These are phyloP conservation scores for Ogataea trehalophila DNA, from an alignment of 805 yeast genomes.

Conservation along the genomic window DNA sequence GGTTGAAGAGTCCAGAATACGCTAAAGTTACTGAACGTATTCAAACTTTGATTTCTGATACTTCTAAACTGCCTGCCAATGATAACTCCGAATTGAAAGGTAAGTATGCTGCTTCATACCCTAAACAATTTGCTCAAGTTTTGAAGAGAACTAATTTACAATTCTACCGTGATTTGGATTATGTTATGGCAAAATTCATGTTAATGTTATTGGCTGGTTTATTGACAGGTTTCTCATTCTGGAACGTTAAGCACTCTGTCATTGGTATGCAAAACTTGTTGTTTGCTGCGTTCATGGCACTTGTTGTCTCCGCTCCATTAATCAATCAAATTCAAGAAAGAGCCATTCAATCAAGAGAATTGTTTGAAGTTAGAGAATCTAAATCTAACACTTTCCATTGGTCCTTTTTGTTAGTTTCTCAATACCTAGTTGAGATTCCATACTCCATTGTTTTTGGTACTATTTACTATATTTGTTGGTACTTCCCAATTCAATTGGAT, in stretches of 20 bases:
- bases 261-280: conserved; percentile 58
- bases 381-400: conserved; percentile 72
- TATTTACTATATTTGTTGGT: conserved; percentile 38
- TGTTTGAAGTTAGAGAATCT: conserved; percentile 67
- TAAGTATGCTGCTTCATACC: conserved; percentile 44
- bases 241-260: conserved; percentile 46
- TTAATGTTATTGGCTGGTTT: conserved; percentile 37
- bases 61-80: conserved; percentile 6
- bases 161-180: conserved; percentile 45
- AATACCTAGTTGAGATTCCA: conserved; percentile 55
- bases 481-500: conserved; percentile 33
- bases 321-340: conserved; percentile 61
- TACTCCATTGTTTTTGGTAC: conserved; percentile 48
- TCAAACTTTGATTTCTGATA: conserved; percentile 20
- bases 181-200: conserved; percentile 43
- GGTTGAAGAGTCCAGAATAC: conserved; percentile 35
- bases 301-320: conserved; percentile 53
- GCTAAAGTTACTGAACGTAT: conserved; percentile 26
- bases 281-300: conserved; percentile 48
- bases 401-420: conserved; percentile 52
- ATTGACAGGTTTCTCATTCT: conserved; percentile 57
- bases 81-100: conserved; percentile 12
- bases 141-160: conserved; percentile 35
- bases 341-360: conserved; percentile 52
- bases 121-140: conserved; percentile 32